phyloP scores from a whole-genome alignment of 129 eudicot species.

The Flaveria robusta region DNA sequence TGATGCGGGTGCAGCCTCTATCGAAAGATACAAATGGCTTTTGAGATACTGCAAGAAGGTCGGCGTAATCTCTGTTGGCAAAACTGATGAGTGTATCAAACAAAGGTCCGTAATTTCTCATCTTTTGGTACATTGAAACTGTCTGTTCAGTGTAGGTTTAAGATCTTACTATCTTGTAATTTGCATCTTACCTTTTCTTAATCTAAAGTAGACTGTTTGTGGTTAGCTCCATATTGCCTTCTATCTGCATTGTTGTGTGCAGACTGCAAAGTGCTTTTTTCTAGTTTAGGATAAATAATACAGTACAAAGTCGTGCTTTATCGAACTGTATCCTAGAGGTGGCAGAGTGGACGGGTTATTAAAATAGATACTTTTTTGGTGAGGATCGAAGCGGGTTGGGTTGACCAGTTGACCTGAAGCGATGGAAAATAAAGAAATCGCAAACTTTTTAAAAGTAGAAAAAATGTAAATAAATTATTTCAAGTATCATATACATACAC shows the following conservation, averaged over 20 bases:
- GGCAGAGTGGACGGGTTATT: background rate
- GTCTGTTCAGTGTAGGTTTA: slow-evolving; percentile 23
- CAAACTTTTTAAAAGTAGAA: background rate
- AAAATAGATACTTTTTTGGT: background rate
- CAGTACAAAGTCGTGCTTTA: background rate
- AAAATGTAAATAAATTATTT: background rate
- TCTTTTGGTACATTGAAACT: slow-evolving; percentile 22
- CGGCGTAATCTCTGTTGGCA: slow-evolving; percentile 83
- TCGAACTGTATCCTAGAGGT: slow-evolving; percentile 7
- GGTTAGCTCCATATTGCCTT: slow-evolving; percentile 7
- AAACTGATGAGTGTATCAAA: slow-evolving; percentile 40
- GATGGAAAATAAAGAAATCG: background rate
- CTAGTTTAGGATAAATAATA: slow-evolving; percentile 7
- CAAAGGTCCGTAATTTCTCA: slow-evolving; percentile 29
- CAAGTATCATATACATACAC: too few species aligned
- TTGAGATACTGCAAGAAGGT: slow-evolving; percentile 90
- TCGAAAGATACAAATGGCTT: slow-evolving; percentile 81
- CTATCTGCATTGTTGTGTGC: slow-evolving; percentile 7
- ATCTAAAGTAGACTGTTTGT: slow-evolving; percentile 22
- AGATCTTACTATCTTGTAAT: slow-evolving; percentile 25
- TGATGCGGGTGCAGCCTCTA: slow-evolving; percentile 75
- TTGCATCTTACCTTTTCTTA: slow-evolving; percentile 26
- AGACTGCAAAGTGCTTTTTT: background rate
- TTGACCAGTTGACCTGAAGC: background rate
- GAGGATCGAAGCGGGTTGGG: background rate